phyloP scores from a whole-genome alignment of 2,329 filamentous ascomycete species.

The Claviceps pusilla region DNA sequence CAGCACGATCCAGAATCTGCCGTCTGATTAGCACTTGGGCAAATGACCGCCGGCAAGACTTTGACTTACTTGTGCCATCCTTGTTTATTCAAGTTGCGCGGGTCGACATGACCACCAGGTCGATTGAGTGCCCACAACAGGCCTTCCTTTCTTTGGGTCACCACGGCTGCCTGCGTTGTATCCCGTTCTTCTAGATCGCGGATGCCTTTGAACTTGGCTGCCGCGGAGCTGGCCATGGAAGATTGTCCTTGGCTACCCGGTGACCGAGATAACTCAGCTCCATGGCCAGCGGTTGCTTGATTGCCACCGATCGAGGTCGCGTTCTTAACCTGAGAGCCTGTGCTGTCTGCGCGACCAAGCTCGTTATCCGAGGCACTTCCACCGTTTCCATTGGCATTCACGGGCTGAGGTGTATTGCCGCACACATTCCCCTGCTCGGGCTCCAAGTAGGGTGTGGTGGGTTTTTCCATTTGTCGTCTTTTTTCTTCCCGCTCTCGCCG shows the following conservation, averaged over 20 bases:
- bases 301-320: conserved; percentile 29
- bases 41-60: background rate
- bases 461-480: conserved; percentile 76
- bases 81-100: conserved; percentile 87
- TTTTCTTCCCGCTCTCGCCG: conserved; percentile 93
- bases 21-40: background rate
- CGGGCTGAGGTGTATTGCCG: conserved; percentile 17
- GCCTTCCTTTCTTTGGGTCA: conserved; percentile 72
- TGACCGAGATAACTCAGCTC: conserved; percentile 37
- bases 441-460: conserved; percentile 57
- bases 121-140: conserved; percentile 87
- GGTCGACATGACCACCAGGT: conserved; percentile 87
- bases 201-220: conserved; percentile 70
- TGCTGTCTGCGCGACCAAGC: conserved; percentile 58
- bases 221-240: conserved; percentile 33
- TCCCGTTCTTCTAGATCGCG: conserved; percentile 82
- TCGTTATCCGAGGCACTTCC: conserved; percentile 49
- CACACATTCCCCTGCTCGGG: conserved; percentile 41
- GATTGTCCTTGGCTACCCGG: conserved; percentile 37
- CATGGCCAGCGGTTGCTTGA: conserved; percentile 15
- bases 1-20: conserved; percentile 92
- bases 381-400: conserved; percentile 28
- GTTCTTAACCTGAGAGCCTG: conserved; percentile 49
- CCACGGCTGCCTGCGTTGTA: conserved; percentile 29
- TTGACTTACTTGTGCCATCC: conserved; percentile 88